A percentile compares a stretch with the other conserved stretches of the same genome.
phyloP scores from a whole-genome alignment of 164 flowering plant genomes.

The Tetrastigma voinierianum region DNA sequence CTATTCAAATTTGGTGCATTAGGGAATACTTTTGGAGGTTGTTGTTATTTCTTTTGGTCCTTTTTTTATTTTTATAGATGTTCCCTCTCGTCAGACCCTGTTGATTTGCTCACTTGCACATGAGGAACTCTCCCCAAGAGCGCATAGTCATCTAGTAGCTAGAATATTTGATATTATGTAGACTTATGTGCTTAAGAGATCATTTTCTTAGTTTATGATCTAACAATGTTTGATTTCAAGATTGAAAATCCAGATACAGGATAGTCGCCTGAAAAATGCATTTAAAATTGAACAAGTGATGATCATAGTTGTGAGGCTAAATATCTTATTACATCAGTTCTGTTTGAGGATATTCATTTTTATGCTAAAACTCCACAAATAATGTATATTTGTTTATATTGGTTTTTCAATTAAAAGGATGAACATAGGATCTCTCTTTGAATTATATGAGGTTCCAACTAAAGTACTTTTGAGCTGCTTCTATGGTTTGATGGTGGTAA shows the following conservation, averaged over 20 bases:
- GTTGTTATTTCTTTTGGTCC: conserved; percentile 1
- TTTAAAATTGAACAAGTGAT: too few species aligned
- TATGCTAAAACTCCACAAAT: neutral
- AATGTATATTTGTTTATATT: neutral
- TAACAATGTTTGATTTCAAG: too few species aligned
- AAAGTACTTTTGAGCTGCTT: neutral
- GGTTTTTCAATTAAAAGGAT: neutral
- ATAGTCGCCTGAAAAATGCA: too few species aligned
- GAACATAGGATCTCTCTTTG: neutral
- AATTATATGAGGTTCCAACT: neutral
- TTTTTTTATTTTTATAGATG: neutral
- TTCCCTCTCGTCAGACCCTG: too few species aligned
- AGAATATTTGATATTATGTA: too few species aligned
- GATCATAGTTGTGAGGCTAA: neutral
- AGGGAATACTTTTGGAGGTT: neutral
- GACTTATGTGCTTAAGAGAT: too few species aligned
- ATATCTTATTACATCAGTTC: neutral
- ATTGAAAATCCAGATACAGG: too few species aligned
- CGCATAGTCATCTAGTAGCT: too few species aligned
- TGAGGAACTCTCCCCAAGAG: too few species aligned
- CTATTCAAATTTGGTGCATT: neutral
- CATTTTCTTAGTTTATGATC: too few species aligned
- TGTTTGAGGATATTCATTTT: neutral
- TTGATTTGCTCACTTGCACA: too few species aligned
- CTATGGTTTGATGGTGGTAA: neutral